A percentile compares a stretch with the other conserved stretches of the same genome.
Conservation (phyloP, 73 alveolate genomes). For the Urostyla sp. region DNA sequence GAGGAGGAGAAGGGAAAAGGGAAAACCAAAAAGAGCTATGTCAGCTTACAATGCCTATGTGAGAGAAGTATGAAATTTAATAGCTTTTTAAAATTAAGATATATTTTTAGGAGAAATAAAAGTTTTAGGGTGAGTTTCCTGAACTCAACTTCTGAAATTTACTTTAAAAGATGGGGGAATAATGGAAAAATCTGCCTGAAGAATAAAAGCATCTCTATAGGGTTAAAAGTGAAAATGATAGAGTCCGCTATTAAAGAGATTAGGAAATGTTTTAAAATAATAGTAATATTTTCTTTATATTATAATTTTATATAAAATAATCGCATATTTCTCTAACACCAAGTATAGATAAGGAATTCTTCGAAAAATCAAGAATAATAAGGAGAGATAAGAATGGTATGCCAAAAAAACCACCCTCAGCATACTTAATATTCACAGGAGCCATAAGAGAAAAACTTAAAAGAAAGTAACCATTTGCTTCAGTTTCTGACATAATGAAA, state of each 20-base stretch:
- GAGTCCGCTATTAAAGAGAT: background rate
- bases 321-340: background rate
- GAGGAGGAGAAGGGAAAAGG: constrained; percentile 11
- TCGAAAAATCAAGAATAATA: constrained; percentile 1
- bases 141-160: constrained; percentile 6
- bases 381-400: constrained; percentile 26
- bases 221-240: constrained; percentile 12
- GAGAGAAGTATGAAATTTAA: background rate
- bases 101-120: constrained; percentile 17
- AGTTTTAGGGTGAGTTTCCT: background rate
- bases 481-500: constrained; percentile 18
- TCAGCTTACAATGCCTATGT: constrained; percentile 30
- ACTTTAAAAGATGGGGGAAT: constrained; percentile 7
- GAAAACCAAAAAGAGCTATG: constrained; percentile 29
- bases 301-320: no score
- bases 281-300: background rate
- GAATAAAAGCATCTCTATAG: background rate
- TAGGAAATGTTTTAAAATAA: background rate
- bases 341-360: background rate
- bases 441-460: constrained; percentile 12
- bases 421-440: constrained; percentile 38
- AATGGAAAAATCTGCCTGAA: constrained; percentile 48
- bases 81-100: background rate
- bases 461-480: constrained; percentile 40
- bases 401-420: constrained; percentile 48